phyloP scores from a whole-genome alignment of 345 rosid species.

The Cardamine occulta region DNA sequence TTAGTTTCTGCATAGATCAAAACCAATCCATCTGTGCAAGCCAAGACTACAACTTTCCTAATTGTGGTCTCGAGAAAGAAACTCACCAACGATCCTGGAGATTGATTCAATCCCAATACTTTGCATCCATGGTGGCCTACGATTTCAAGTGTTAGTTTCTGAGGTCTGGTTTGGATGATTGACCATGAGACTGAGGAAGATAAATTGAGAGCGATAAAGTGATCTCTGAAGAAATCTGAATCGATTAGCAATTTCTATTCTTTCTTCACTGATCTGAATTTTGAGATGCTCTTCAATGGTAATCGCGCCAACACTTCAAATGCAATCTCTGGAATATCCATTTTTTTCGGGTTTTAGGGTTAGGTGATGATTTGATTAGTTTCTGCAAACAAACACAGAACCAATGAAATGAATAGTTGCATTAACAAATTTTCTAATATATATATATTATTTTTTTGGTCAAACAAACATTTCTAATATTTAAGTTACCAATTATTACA shows the following conservation, averaged over 20 bases:
- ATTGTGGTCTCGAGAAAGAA: constrained; percentile 26
- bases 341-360: too few relatives aligned
- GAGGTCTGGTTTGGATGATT: constrained; percentile 26
- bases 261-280: constrained; percentile 17
- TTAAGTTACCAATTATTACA: too few relatives aligned
- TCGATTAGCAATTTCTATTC: constrained; percentile 34
- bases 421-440: too few relatives aligned
- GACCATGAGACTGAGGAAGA: constrained; percentile 34
- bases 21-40: constrained; percentile 34
- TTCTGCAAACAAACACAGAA: too few relatives aligned
- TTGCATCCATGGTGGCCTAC: constrained; percentile 23
- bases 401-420: neutral
- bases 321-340: too few relatives aligned
- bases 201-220: constrained; percentile 12
- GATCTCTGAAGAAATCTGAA: constrained; percentile 22
- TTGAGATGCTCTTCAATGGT: too few relatives aligned
- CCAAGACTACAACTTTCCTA: neutral
- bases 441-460: too few relatives aligned
- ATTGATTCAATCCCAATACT: constrained; percentile 2
- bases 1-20: neutral
- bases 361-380: too few relatives aligned
- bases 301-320: too few relatives aligned
- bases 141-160: constrained; percentile 24
- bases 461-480: too few relatives aligned
- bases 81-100: neutral